Evolutionary conservation across 139 green algal genomes (phyloP).

Genomic region (Coelastrella sp.): DNA sequence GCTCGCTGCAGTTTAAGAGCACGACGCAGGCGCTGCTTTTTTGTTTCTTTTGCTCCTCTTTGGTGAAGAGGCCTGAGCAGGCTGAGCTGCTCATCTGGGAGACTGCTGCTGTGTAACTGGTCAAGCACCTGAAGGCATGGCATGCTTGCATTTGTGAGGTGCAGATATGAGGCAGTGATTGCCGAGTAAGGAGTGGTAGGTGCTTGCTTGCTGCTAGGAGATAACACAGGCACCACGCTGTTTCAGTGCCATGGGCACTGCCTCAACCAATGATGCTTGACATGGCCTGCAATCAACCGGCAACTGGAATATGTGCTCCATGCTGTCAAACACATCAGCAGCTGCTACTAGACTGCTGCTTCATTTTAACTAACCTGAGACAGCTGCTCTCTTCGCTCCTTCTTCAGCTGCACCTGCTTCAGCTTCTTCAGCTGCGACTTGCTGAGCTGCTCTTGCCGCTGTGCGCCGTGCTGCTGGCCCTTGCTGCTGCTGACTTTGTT

Average conservation of each 20-base stretch:
- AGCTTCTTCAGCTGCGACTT: constrained; percentile 85
- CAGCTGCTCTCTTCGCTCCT: constrained; percentile 67
- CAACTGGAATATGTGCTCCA: too few species aligned
- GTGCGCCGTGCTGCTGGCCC: neutral
- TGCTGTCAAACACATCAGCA: too few species aligned
- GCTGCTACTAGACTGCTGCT: neutral
- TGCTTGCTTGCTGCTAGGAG: neutral
- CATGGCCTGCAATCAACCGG: too few species aligned
- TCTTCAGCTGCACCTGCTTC: constrained; percentile 76
- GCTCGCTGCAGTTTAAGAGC: constrained; percentile 73
- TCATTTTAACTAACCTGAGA: constrained; percentile 17
- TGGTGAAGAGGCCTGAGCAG: constrained; percentile 70
- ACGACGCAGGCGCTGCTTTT: constrained; percentile 74
- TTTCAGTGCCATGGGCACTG: neutral
- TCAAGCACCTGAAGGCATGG: constrained; percentile 7
- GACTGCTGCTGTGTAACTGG: constrained; percentile 34
- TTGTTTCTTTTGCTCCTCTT: constrained; percentile 76
- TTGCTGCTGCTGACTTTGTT: neutral
- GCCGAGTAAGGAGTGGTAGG: neutral
- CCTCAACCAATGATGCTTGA: neutral
- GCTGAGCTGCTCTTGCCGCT: constrained; percentile 51
- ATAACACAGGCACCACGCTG: neutral
- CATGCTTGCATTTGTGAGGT: neutral
- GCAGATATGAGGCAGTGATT: neutral
- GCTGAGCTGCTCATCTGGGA: constrained; percentile 45